Evolutionary conservation across 345 rosid species (phyloP).

Genomic region (Heritiera littoralis): DNA sequence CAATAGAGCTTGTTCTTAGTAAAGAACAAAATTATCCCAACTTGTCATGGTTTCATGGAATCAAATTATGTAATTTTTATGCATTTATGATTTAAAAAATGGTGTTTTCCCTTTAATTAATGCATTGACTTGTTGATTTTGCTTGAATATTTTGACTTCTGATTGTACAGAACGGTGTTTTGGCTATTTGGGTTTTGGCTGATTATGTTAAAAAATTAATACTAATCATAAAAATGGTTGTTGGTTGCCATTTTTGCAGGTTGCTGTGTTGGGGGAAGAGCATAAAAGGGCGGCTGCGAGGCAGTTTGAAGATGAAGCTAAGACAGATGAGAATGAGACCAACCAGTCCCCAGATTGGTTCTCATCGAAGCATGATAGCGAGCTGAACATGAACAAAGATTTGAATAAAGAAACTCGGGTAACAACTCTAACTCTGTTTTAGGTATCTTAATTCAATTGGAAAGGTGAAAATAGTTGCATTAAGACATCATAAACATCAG

Average conservation of each 20-base stretch:
- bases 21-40: not conserved
- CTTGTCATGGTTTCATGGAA: not conserved
- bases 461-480: not conserved
- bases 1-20: not conserved
- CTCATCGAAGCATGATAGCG: constrained; percentile 35
- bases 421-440: not conserved
- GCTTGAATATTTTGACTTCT: not conserved
- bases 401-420: constrained; percentile 47
- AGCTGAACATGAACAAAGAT: constrained; percentile 31
- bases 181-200: not conserved
- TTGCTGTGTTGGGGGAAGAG: constrained; percentile 67
- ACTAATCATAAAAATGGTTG: not conserved
- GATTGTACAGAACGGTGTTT: not conserved
- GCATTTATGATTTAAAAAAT: not conserved
- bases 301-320: constrained; percentile 48
- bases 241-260: constrained; percentile 35
- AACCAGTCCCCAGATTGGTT: constrained; percentile 32
- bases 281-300: constrained; percentile 36
- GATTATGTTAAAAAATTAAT: not conserved
- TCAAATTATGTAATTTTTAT: not conserved
- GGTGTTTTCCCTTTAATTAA: not conserved
- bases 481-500: not conserved
- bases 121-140: not conserved
- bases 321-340: constrained; percentile 39
- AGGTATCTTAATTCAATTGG: not conserved